These are phyloP conservation scores for Penicillium sp. DNA, from an alignment of 2,329 filamentous ascomycete genomes.

Conservation along the genomic window DNA sequence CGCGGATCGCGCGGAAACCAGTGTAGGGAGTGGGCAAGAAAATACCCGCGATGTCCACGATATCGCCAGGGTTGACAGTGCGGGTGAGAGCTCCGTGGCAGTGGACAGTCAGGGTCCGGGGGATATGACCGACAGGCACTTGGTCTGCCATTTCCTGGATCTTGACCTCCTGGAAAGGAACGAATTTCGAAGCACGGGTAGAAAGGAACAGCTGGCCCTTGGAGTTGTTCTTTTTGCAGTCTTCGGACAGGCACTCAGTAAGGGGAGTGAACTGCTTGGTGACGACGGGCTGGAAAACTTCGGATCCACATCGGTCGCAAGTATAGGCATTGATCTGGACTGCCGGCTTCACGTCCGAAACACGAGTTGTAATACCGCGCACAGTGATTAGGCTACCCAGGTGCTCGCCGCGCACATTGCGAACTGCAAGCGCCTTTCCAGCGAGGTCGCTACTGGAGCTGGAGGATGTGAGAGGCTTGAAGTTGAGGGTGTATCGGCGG, in stretches of 20 bases:
- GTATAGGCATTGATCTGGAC: constrained; percentile 98
- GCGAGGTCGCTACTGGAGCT: constrained; percentile 61
- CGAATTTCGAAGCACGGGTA: constrained; percentile 92
- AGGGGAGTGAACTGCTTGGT: constrained; percentile 89
- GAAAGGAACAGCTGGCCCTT: constrained; percentile 93
- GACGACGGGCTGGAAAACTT: constrained; percentile 94
- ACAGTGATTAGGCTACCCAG: constrained; percentile 91
- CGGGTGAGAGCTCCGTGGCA: constrained; percentile 85
- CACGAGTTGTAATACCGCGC: constrained; percentile 88
- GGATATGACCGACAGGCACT: constrained; percentile 96
- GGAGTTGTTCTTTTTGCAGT: constrained; percentile 85
- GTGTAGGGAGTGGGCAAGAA: constrained; percentile 98
- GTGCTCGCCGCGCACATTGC: constrained; percentile 89
- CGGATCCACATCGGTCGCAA: constrained; percentile 92
- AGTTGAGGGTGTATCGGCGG: constrained; percentile 90
- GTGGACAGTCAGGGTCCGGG: constrained; percentile 82
- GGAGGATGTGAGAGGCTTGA: constrained; percentile 82
- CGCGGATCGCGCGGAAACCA: constrained; percentile 96
- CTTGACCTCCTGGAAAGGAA: constrained; percentile 97
- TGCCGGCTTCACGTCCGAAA: constrained; percentile 95
- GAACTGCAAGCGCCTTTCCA: constrained; percentile 75
- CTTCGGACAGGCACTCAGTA: constrained; percentile 80
- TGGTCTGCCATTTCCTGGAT: constrained; percentile 99
- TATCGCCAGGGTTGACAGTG: constrained; percentile 87
- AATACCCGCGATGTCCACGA: constrained; percentile 90